Evolutionary conservation across 257 asterid species (phyloP).

Genomic region (Plectranthus barbatus): DNA sequence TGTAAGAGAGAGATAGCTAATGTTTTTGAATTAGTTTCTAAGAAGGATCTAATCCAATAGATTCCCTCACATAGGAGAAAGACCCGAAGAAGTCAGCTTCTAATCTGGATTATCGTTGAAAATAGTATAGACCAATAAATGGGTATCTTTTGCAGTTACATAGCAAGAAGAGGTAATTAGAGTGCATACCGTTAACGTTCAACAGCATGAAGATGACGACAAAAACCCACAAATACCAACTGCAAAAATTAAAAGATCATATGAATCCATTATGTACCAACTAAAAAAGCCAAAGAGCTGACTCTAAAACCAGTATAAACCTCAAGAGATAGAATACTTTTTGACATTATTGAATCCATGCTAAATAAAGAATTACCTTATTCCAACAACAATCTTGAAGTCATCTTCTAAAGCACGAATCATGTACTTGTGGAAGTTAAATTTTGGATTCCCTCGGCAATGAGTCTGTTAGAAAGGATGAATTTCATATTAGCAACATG

Average conservation of each 20-base stretch:
- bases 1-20: not conserved
- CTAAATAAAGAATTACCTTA: conserved; percentile 50
- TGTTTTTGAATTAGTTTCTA: not conserved
- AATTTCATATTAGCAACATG: conserved; percentile 5
- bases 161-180: conserved; percentile 2
- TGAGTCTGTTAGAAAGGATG: conserved; percentile 53
- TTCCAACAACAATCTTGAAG: conserved; percentile 90
- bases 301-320: not conserved
- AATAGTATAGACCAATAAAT: not conserved
- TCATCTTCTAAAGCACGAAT: conserved; percentile 94
- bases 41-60: no score
- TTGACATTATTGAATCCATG: no score
- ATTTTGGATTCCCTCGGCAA: conserved; percentile 81
- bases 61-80: no score
- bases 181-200: conserved; percentile 69
- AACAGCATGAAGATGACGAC: conserved; percentile 76
- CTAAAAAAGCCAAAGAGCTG: not conserved
- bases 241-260: conserved; percentile 33
- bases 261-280: conserved; percentile 2
- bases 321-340: conserved; percentile 3
- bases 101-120: not conserved
- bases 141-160: not conserved
- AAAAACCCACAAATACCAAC: conserved; percentile 96
- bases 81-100: not conserved
- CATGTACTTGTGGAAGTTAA: conserved; percentile 96